phyloP scores from a whole-genome alignment of 2,329 filamentous ascomycete species.

The Juglanconis juglandina region DNA sequence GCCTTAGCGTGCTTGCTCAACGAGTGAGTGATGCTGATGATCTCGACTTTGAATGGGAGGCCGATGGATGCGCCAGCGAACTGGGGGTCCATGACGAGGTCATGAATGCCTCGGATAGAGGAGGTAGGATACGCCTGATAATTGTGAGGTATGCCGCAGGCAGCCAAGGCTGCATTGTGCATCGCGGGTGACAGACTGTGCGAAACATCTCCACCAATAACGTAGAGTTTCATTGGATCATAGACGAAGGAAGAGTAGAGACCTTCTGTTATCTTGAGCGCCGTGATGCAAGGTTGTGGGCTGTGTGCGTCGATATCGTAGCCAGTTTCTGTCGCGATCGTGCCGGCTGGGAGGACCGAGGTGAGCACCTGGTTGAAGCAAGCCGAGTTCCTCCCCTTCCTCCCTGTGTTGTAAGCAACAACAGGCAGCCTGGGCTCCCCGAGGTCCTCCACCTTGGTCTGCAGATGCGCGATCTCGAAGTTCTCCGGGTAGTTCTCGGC shows the following conservation, averaged over 20 bases:
- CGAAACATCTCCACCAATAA: conserved; percentile 68
- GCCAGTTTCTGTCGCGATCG: conserved; percentile 19
- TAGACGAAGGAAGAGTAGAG: conserved; percentile 65
- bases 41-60: conserved; percentile 72
- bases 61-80: conserved; percentile 72
- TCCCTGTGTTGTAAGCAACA: conserved; percentile 63
- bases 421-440: conserved; percentile 47
- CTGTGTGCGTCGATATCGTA: conserved; percentile 19
- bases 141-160: conserved; percentile 65
- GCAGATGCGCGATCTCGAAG: conserved; percentile 55
- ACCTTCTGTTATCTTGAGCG: conserved; percentile 60
- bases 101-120: conserved; percentile 60
- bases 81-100: conserved; percentile 60
- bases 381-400: conserved; percentile 59
- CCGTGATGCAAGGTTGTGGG: conserved; percentile 48
- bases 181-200: conserved; percentile 75
- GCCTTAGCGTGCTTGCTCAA: conserved; percentile 70
- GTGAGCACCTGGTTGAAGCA: conserved; percentile 65
- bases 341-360: conserved; percentile 49
- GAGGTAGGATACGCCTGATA: conserved; percentile 64
- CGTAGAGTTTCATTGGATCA: conserved; percentile 68
- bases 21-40: conserved; percentile 65
- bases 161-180: conserved; percentile 68
- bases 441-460: conserved; percentile 43
- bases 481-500: conserved; percentile 59